These are phyloP conservation scores for Agaricus subrufescens DNA, from an alignment of 768 basidiomycete species.

Conservation along the genomic window DNA sequence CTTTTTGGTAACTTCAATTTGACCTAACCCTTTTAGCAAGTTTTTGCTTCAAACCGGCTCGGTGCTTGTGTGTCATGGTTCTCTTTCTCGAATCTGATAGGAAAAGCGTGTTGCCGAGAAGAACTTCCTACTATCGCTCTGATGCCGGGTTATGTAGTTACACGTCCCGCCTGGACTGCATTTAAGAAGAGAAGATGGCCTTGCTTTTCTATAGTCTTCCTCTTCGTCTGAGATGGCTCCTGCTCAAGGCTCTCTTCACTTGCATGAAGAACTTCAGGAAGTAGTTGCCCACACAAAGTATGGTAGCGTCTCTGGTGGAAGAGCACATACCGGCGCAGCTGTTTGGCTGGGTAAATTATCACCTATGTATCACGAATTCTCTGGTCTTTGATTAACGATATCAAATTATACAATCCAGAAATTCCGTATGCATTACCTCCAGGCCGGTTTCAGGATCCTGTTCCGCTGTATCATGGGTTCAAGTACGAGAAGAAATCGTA, in stretches of 20 bases:
- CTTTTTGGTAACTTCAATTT: no score
- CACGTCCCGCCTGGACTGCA: no score
- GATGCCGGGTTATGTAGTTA: no score
- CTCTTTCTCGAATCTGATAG: no score
- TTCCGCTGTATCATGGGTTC: conserved; percentile 46
- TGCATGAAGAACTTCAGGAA: conserved; percentile 52
- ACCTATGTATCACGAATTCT: not conserved
- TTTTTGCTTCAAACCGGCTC: no score
- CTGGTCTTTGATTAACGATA: not conserved
- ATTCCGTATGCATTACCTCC: conserved; percentile 71
- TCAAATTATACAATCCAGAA: conserved; percentile 34
- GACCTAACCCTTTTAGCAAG: no score
- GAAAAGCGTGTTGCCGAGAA: no score
- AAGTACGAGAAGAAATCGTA: conserved; percentile 59
- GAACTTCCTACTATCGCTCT: no score
- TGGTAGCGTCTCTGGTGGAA: conserved; percentile 54
- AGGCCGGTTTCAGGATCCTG: conserved; percentile 58
- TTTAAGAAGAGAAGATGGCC: no score
- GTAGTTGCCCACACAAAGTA: conserved; percentile 50
- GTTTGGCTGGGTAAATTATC: conserved; percentile 54
- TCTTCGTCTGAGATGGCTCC: no score
- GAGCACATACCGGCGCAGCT: conserved; percentile 54
- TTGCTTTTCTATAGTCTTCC: no score
- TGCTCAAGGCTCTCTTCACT: conserved; percentile 23
- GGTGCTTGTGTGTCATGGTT: no score